Percentiles rank a stretch among this genome's conserved stretches.
These are phyloP conservation scores for Aspergillus proliferans DNA, from an alignment of 2,329 filamentous ascomycete species.

Conservation along the genomic window DNA sequence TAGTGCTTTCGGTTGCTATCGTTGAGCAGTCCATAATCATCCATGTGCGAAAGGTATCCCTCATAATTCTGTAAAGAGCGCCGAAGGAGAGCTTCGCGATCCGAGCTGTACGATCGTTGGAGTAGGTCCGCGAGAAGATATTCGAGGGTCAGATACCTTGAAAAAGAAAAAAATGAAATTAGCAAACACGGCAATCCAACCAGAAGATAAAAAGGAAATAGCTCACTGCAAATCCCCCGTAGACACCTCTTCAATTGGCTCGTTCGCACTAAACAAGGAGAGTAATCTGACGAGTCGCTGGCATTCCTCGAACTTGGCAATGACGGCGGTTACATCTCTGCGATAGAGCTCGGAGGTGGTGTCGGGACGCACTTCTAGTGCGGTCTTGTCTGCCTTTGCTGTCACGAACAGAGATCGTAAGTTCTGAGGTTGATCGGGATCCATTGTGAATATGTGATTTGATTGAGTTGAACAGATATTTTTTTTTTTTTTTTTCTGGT, in stretches of 20 bases:
- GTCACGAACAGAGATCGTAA: slow-evolving; percentile 50
- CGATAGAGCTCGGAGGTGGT: slow-evolving; percentile 61
- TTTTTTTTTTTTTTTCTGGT: too few relatives aligned
- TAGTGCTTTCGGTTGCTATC: slow-evolving; percentile 61
- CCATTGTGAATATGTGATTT: not conserved
- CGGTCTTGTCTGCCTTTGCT: slow-evolving; percentile 51
- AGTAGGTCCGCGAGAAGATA: slow-evolving; percentile 75
- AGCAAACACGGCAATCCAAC: slow-evolving; percentile 8
- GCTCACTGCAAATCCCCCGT: slow-evolving; percentile 72
- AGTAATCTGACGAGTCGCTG: slow-evolving; percentile 62
- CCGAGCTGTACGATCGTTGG: slow-evolving; percentile 57
- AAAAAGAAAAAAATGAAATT: slow-evolving; percentile 7
- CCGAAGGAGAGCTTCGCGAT: slow-evolving; percentile 59
- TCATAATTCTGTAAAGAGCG: slow-evolving; percentile 67
- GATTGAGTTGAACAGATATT: not conserved
- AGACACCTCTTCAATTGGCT: slow-evolving; percentile 76
- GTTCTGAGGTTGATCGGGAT: slow-evolving; percentile 43
- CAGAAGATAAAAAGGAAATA: not conserved
- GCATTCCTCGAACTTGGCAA: slow-evolving; percentile 68
- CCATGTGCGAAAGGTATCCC: slow-evolving; percentile 66
- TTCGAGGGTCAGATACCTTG: slow-evolving; percentile 67
- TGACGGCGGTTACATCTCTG: slow-evolving; percentile 59
- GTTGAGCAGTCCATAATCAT: slow-evolving; percentile 69
- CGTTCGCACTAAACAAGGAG: slow-evolving; percentile 85
- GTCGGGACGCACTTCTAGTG: slow-evolving; percentile 59